These are phyloP conservation scores for Pleurotus djamor DNA, from an alignment of 768 basidiomycete genomes.

Conservation along the genomic window DNA sequence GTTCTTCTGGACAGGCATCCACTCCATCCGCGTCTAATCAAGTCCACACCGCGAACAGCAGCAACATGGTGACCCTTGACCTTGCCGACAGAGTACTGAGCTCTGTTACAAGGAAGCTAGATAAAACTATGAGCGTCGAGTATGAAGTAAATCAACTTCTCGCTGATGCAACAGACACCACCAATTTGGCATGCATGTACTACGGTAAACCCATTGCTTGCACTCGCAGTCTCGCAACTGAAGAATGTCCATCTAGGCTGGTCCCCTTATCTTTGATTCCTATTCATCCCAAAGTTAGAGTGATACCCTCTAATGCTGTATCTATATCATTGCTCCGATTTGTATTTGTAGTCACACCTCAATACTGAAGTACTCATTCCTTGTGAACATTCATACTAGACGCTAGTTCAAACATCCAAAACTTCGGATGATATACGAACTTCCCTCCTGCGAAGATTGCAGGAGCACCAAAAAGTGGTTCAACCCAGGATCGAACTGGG, in stretches of 20 bases:
- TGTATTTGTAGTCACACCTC: too few relatives aligned
- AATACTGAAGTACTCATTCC: too few relatives aligned
- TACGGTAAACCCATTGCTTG: constrained; percentile 43
- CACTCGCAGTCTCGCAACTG: neutral
- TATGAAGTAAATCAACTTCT: constrained; percentile 93
- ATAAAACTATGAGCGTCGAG: constrained; percentile 84
- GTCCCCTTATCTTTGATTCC: constrained; percentile 21
- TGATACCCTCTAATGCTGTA: too few relatives aligned
- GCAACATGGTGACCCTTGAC: constrained; percentile 71
- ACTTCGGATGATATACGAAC: too few relatives aligned
- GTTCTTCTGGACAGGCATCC: constrained; percentile 11
- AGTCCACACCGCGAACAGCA: constrained; percentile 60
- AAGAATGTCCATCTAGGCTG: constrained; percentile 21
- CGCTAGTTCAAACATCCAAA: too few relatives aligned
- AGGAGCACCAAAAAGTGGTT: constrained; percentile 29
- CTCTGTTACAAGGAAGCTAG: constrained; percentile 79
- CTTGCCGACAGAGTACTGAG: constrained; percentile 87
- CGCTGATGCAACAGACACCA: constrained; percentile 77
- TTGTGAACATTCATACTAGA: too few relatives aligned
- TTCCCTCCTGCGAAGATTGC: too few relatives aligned
- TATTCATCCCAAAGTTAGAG: neutral
- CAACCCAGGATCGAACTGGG: constrained; percentile 39
- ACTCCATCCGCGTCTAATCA: constrained; percentile 22
- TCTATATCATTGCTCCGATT: too few relatives aligned
- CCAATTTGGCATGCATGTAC: constrained; percentile 79